Conservation (phyloP, 768 basidiomycete species). For the Favolaschia claudopus region DNA sequence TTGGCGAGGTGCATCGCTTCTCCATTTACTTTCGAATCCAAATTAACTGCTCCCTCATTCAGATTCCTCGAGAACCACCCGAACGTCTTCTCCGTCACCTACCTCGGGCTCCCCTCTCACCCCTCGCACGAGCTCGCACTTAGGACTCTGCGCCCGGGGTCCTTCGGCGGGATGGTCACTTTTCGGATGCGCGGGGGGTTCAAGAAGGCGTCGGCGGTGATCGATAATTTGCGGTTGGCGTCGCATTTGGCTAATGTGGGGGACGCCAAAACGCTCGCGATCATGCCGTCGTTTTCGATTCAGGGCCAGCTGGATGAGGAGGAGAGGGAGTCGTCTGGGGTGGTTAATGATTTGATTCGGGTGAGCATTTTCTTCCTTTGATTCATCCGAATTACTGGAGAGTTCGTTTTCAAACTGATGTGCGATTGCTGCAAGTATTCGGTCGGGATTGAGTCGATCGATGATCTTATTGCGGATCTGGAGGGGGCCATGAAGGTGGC, state of each 20-base stretch:
- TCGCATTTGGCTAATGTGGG: constrained; percentile 81
- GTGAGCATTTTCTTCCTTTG: constrained; percentile 43
- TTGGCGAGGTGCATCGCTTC: constrained; percentile 30
- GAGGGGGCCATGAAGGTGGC: constrained; percentile 36
- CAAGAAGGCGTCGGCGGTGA: constrained; percentile 59
- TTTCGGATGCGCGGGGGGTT: constrained; percentile 76
- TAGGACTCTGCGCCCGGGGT: constrained; percentile 57
- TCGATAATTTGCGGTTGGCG: constrained; percentile 74
- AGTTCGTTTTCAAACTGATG: background rate
- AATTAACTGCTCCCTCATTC: constrained; percentile 8
- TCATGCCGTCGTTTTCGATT: constrained; percentile 78
- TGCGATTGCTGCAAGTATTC: too few relatives aligned
- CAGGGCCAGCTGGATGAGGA: constrained; percentile 71
- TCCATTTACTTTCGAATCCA: background rate
- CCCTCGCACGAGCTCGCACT: constrained; percentile 66
- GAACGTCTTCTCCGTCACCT: constrained; percentile 76
- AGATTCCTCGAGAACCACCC: constrained; percentile 70
- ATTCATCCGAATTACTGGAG: background rate
- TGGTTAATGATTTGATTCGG: constrained; percentile 76
- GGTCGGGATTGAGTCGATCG: constrained; percentile 44
- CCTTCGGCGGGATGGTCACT: constrained; percentile 78
- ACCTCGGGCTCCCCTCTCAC: constrained; percentile 73
- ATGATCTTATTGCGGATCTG: constrained; percentile 50
- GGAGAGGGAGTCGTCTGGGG: constrained; percentile 71
- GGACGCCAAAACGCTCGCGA: constrained; percentile 79